Percentiles rank a stretch among this genome's conserved stretches.
Evolutionary conservation across 805 yeast species (phyloP).

Genomic region (Dipodascopsis tothii): DNA sequence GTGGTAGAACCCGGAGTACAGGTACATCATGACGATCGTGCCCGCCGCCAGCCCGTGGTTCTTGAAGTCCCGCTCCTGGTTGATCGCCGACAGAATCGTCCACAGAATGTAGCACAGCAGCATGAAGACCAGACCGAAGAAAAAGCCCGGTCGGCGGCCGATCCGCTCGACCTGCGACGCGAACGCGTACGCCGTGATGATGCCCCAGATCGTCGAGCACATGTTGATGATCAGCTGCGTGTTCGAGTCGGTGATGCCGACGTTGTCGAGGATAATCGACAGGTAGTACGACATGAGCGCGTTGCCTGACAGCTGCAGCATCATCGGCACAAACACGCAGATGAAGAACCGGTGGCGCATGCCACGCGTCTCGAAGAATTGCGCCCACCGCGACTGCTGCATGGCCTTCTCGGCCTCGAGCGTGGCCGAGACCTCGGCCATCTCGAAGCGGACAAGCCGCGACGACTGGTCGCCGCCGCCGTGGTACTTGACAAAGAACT

Average conservation of each 20-base stretch:
- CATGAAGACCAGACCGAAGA: not conserved
- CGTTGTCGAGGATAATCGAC: slow-evolving; percentile 41
- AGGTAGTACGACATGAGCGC: slow-evolving; percentile 47
- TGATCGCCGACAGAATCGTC: not conserved
- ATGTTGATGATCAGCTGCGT: slow-evolving; percentile 2
- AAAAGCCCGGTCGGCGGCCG: not conserved
- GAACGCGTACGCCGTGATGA: not conserved
- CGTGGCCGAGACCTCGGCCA: slow-evolving; percentile 37
- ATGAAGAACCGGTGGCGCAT: slow-evolving; percentile 40
- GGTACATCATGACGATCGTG: slow-evolving; percentile 1
- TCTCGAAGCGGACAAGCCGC: slow-evolving; percentile 32
- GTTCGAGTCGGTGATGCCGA: slow-evolving; percentile 36
- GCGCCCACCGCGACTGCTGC: slow-evolving; percentile 34
- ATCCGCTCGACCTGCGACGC: not conserved
- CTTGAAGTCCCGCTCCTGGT: not conserved
- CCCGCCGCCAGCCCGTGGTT: not conserved
- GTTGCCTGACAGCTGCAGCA: slow-evolving; percentile 45
- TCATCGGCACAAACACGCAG: slow-evolving; percentile 31
- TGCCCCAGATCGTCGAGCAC: not conserved
- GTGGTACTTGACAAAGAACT: slow-evolving; percentile 38
- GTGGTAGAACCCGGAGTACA: slow-evolving; percentile 1
- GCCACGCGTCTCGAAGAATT: slow-evolving; percentile 35
- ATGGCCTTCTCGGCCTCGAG: slow-evolving; percentile 39
- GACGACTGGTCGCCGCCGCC: slow-evolving; percentile 36
- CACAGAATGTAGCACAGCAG: not conserved